phyloP scores from a whole-genome alignment of 2,329 filamentous ascomycete genomes.

The Cladosporium colombiae region DNA sequence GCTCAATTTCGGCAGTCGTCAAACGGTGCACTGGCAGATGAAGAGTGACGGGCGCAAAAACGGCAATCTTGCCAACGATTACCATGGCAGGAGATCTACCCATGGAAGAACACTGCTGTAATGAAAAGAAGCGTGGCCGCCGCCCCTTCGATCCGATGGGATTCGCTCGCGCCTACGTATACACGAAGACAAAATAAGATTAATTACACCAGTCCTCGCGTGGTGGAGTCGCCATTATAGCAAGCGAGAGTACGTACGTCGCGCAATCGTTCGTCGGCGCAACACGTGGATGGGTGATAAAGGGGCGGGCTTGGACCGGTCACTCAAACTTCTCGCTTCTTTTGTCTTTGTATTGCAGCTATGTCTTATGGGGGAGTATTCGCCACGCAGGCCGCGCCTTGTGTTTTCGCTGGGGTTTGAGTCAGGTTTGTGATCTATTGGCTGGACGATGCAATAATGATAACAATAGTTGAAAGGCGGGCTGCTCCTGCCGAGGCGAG shows the following conservation, averaged over 20 bases:
- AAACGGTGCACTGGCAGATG: not conserved
- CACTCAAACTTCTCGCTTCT: not conserved
- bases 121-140: not conserved
- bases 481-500: slow-evolving; percentile 1
- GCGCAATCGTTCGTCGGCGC: not conserved
- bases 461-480: not conserved
- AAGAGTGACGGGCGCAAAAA: not conserved
- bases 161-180: not conserved
- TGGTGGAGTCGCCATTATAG: not conserved
- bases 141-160: not conserved
- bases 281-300: not conserved
- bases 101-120: not conserved
- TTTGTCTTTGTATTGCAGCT: not conserved
- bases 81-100: not conserved
- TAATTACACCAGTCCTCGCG: not conserved
- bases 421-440: slow-evolving; percentile 15
- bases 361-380: slow-evolving; percentile 8
- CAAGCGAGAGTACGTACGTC: not conserved
- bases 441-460: not conserved
- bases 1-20: not conserved
- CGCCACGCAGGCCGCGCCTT: slow-evolving; percentile 1
- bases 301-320: not conserved
- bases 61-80: not conserved
- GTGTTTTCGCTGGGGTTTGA: not conserved
- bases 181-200: not conserved